Evolutionary conservation across 306 rosid species (phyloP).

Genomic region (Casuarina glauca): DNA sequence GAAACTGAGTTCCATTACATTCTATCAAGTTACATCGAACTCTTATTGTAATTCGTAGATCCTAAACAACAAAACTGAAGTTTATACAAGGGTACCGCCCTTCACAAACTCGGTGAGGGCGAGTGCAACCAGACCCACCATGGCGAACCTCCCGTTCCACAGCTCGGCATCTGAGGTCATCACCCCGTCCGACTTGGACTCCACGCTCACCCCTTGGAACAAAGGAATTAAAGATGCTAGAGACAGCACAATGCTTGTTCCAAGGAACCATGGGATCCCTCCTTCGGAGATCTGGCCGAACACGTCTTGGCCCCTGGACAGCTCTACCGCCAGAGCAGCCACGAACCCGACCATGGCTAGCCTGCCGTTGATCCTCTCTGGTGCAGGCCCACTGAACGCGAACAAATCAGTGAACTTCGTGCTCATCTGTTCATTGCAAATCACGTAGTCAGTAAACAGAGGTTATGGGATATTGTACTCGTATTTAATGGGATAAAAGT

Average conservation of each 20-base stretch:
- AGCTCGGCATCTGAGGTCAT: conserved; percentile 74
- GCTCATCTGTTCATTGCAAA: conserved; percentile 39
- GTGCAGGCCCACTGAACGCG: conserved; percentile 83
- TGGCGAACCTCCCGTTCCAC: conserved; percentile 85
- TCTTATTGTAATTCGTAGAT: too few relatives aligned
- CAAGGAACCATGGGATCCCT: conserved; percentile 68
- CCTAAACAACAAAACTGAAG: too few relatives aligned
- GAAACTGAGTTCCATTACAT: too few relatives aligned
- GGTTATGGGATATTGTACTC: too few relatives aligned
- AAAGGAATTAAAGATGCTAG: conserved; percentile 73
- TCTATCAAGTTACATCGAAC: too few relatives aligned
- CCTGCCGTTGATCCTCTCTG: conserved; percentile 91
- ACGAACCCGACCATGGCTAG: conserved; percentile 89
- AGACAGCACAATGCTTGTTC: conserved; percentile 51
- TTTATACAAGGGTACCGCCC: conserved; percentile 65
- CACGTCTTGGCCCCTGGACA: conserved; percentile 62
- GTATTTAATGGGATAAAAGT: too few relatives aligned
- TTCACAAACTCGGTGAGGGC: conserved; percentile 69
- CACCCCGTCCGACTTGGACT: conserved; percentile 55
- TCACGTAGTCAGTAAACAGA: background rate
- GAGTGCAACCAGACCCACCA: conserved; percentile 79
- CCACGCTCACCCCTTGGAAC: conserved; percentile 64
- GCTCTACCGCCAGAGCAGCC: conserved; percentile 68
- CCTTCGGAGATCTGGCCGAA: conserved; percentile 61
- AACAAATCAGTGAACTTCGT: conserved; percentile 56